Conservation (phyloP, 805 yeast genomes). For the Candida sithepensis region DNA sequence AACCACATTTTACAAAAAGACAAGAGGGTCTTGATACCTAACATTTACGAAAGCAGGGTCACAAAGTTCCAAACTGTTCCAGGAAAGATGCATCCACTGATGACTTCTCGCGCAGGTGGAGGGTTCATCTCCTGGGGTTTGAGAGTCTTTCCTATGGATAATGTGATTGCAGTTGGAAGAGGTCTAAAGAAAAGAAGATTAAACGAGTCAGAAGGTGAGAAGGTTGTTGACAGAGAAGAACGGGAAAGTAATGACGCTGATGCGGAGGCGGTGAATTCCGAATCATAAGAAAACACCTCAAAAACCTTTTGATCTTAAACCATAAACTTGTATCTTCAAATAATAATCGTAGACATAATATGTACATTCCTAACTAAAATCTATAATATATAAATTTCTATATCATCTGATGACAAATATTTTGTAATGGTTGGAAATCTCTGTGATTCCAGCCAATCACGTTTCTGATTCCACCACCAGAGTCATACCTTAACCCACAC, state of each 20-base stretch:
- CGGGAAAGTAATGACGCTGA: not conserved
- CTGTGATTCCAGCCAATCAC: slow-evolving; percentile 55
- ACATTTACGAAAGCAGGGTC: slow-evolving; percentile 75
- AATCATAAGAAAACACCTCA: too few relatives aligned
- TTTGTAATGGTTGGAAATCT: slow-evolving; percentile 8
- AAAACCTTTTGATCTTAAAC: not conserved
- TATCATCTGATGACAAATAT: slow-evolving; percentile 15
- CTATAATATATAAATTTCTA: not conserved
- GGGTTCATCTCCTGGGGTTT: slow-evolving; percentile 82
- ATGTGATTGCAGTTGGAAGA: slow-evolving; percentile 66
- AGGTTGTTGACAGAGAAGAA: slow-evolving; percentile 1
- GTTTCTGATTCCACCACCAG: slow-evolving; percentile 50
- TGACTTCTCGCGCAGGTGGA: slow-evolving; percentile 92
- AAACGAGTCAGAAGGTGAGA: slow-evolving; percentile 11
- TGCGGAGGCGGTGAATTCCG: not conserved
- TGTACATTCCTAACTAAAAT: not conserved
- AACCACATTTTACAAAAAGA: slow-evolving; percentile 68
- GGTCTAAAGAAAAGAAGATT: slow-evolving; percentile 44
- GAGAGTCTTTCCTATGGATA: slow-evolving; percentile 68
- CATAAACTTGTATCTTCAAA: not conserved
- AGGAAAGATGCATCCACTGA: slow-evolving; percentile 90
- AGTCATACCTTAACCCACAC: slow-evolving; percentile 54
- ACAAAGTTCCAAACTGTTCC: slow-evolving; percentile 89
- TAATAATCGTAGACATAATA: not conserved
- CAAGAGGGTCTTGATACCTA: slow-evolving; percentile 73